Percentiles rank a stretch among this genome's conserved stretches.
phyloP scores from a whole-genome alignment of 495 filamentous ascomycete genomes.

The Glarea lozoyensis region DNA sequence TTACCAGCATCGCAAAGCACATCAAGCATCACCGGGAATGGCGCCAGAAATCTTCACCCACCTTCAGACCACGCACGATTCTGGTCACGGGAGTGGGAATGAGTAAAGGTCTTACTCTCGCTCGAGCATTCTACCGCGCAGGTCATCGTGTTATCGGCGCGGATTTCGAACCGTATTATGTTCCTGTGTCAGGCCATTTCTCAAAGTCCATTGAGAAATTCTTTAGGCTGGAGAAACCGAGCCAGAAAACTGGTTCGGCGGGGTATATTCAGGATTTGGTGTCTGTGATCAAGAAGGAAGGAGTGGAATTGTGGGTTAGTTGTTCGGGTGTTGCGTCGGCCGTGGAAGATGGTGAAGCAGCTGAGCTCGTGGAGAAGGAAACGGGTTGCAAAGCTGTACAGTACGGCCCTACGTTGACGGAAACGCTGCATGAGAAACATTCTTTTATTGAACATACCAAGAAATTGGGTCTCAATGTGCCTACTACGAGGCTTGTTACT shows the following conservation, averaged over 20 bases:
- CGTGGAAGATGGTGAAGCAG: conserved; percentile 55
- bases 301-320: conserved; percentile 64
- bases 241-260: conserved; percentile 11
- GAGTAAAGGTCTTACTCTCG: conserved; percentile 55
- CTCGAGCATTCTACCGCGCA: conserved; percentile 54
- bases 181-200: conserved; percentile 30
- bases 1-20: conserved; percentile 35
- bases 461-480: conserved; percentile 43
- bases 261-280: conserved; percentile 30
- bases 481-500: conserved; percentile 49
- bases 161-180: conserved; percentile 44
- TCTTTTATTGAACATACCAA: conserved; percentile 47
- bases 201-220: conserved; percentile 40
- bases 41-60: conserved; percentile 28
- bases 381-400: conserved; percentile 55
- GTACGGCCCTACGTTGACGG: conserved; percentile 26
- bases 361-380: conserved; percentile 47
- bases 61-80: conserved; percentile 39
- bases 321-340: conserved; percentile 53
- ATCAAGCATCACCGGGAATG: conserved; percentile 16
- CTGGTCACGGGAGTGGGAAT: conserved; percentile 68
- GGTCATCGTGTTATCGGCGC: conserved; percentile 68
- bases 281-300: conserved; percentile 48
- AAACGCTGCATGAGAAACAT: conserved; percentile 46
- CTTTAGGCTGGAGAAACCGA: conserved; percentile 39